phyloP scores from a whole-genome alignment of 768 basidiomycete species.

The Leccinum uliginosum region DNA sequence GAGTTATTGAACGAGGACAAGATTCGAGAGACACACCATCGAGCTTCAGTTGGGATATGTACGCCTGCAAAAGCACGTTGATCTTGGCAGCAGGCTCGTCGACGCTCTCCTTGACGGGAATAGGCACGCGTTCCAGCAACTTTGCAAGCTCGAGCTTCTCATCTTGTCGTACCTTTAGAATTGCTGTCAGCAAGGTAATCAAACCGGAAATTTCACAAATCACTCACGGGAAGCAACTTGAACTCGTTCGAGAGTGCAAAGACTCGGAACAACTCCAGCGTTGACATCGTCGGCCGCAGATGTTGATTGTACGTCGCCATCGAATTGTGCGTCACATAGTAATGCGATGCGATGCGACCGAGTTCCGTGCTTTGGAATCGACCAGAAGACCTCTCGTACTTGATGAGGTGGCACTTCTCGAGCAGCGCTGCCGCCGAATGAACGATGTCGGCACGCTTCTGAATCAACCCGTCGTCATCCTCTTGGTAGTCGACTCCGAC shows the following conservation, averaged over 20 bases:
- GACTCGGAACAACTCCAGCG: constrained; percentile 88
- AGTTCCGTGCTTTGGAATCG: constrained; percentile 91
- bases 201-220: constrained; percentile 19
- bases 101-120: constrained; percentile 94
- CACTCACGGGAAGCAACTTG: constrained; percentile 73
- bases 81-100: constrained; percentile 98
- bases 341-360: constrained; percentile 91
- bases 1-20: not conserved
- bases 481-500: constrained; percentile 89
- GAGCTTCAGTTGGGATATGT: constrained; percentile 90
- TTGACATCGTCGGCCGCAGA: constrained; percentile 79
- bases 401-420: constrained; percentile 91
- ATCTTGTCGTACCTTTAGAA: constrained; percentile 57
- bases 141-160: constrained; percentile 90
- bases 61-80: constrained; percentile 92
- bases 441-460: constrained; percentile 91
- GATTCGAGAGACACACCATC: constrained; percentile 48
- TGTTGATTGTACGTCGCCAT: constrained; percentile 98
- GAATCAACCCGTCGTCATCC: constrained; percentile 75
- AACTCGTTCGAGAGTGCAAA: constrained; percentile 97
- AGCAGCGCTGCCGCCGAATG: constrained; percentile 91
- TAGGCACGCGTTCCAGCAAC: constrained; percentile 89
- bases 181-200: not conserved
- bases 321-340: constrained; percentile 91
- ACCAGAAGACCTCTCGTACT: constrained; percentile 87